phyloP scores from a whole-genome alignment of 257 asterid species.

The Asclepias syriaca region DNA sequence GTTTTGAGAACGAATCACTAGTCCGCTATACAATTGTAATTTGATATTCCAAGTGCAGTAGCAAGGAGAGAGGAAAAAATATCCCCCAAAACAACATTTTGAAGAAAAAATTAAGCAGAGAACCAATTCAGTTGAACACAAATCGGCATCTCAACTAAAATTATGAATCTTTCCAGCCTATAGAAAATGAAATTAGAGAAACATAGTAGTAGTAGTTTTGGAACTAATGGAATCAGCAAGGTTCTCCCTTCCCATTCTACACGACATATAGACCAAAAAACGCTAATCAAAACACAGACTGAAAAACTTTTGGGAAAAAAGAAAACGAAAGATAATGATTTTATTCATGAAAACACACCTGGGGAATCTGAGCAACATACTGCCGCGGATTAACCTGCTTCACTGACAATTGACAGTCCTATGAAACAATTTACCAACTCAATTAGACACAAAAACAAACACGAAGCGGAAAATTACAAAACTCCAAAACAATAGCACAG shows the following conservation, averaged over 20 bases:
- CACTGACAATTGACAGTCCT: constrained; percentile 98
- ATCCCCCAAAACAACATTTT: not conserved
- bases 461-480: not conserved
- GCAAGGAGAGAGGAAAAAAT: not conserved
- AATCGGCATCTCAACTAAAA: not conserved
- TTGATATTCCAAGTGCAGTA: not conserved
- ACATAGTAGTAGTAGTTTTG: not conserved
- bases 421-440: not conserved
- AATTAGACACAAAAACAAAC: not conserved
- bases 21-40: not conserved
- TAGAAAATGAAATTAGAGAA: not conserved
- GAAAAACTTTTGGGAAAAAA: not conserved
- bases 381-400: constrained; percentile 96
- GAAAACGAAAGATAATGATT: not conserved
- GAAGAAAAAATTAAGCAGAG: not conserved
- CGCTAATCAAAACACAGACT: not conserved
- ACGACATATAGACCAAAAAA: not conserved
- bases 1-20: not conserved
- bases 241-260: not conserved
- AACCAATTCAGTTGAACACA: not conserved
- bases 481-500: not conserved
- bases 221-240: not conserved
- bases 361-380: constrained; percentile 91
- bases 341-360: constrained; percentile 36
- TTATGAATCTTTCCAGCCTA: not conserved